These are phyloP conservation scores for Bryum argenteum DNA, from an alignment of 225 moss, liverwort and hornwort species.

Conservation along the genomic window DNA sequence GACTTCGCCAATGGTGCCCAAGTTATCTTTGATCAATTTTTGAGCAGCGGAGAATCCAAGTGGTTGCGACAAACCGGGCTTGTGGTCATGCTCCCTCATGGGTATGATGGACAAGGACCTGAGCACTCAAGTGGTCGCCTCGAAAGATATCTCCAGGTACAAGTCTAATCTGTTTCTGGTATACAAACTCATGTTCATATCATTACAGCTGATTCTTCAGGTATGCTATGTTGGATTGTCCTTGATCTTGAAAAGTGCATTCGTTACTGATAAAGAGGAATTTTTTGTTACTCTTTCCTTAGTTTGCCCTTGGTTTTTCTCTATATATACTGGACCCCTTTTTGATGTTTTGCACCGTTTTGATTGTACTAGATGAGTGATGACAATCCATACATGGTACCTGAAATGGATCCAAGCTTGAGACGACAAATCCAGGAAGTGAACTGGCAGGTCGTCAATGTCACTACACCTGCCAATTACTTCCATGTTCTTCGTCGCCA, in stretches of 20 bases:
- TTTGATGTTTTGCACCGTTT: slow-evolving; percentile 15
- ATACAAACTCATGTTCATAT: neutral
- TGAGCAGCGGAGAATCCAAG: slow-evolving; percentile 96
- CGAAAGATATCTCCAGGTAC: slow-evolving; percentile 94
- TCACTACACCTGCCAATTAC: slow-evolving; percentile 97
- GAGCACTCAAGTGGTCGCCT: slow-evolving; percentile 95
- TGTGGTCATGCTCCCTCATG: slow-evolving; percentile 90
- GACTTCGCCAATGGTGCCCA: slow-evolving; percentile 96
- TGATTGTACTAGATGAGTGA: slow-evolving; percentile 77
- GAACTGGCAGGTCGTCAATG: slow-evolving; percentile 98
- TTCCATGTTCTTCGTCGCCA: slow-evolving; percentile 97
- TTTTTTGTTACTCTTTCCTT: no score
- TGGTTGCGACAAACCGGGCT: slow-evolving; percentile 95
- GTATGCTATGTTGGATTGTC: no score
- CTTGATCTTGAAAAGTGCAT: no score
- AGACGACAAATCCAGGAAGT: slow-evolving; percentile 95
- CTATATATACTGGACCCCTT: neutral
- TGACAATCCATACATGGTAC: slow-evolving; percentile 75
- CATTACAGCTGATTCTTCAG: no score
- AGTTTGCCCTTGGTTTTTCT: no score
- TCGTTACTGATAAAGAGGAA: no score
- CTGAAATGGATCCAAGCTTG: slow-evolving; percentile 94
- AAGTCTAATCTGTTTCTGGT: neutral
- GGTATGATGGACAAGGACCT: slow-evolving; percentile 98
- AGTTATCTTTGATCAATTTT: slow-evolving; percentile 94